A percentile compares a stretch with the other conserved stretches of the same genome.
Evolutionary conservation across 202 grass and related monocot genomes (phyloP).

Genomic region (Zoysia matrella): DNA sequence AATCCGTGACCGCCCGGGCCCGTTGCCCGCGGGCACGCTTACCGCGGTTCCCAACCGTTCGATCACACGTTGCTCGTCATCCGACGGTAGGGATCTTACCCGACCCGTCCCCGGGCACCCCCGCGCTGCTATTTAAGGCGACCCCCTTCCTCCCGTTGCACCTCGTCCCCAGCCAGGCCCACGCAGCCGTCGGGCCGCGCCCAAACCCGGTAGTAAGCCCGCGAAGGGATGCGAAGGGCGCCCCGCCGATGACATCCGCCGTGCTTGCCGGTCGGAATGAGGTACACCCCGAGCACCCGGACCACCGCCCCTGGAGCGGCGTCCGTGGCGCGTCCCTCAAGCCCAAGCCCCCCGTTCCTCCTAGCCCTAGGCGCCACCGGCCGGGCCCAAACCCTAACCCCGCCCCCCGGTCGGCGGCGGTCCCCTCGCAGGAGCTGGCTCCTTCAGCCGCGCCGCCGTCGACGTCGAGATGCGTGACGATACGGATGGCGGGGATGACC

Average conservation of each 20-base stretch:
- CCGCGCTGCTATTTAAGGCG: slow-evolving; percentile 61
- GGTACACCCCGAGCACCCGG: slow-evolving; percentile 45
- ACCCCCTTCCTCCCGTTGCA: slow-evolving; percentile 18
- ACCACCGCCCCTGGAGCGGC: slow-evolving; percentile 58
- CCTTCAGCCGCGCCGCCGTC: background rate
- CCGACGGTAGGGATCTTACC: slow-evolving; percentile 25
- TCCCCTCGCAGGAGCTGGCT: background rate
- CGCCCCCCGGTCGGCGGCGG: background rate
- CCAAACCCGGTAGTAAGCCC: slow-evolving; percentile 2
- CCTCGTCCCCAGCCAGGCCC: slow-evolving; percentile 31
- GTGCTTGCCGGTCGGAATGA: slow-evolving; percentile 82
- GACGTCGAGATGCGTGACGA: slow-evolving; percentile 34
- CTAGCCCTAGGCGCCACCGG: slow-evolving; percentile 60
- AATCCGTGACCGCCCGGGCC: slow-evolving; percentile 46
- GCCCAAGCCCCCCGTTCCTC: slow-evolving; percentile 48
- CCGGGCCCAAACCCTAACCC: slow-evolving; percentile 47
- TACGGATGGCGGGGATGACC: slow-evolving; percentile 49
- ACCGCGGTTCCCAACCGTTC: background rate
- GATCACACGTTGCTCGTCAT: background rate
- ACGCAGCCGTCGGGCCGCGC: slow-evolving; percentile 8
- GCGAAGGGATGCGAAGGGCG: slow-evolving; percentile 38
- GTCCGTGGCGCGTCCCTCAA: slow-evolving; percentile 61
- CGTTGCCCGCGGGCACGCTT: slow-evolving; percentile 44
- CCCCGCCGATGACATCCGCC: slow-evolving; percentile 69
- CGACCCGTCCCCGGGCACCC: slow-evolving; percentile 34